These are phyloP conservation scores for Curvularia sp. DNA, from an alignment of 2,329 filamentous ascomycete genomes.

Conservation along the genomic window DNA sequence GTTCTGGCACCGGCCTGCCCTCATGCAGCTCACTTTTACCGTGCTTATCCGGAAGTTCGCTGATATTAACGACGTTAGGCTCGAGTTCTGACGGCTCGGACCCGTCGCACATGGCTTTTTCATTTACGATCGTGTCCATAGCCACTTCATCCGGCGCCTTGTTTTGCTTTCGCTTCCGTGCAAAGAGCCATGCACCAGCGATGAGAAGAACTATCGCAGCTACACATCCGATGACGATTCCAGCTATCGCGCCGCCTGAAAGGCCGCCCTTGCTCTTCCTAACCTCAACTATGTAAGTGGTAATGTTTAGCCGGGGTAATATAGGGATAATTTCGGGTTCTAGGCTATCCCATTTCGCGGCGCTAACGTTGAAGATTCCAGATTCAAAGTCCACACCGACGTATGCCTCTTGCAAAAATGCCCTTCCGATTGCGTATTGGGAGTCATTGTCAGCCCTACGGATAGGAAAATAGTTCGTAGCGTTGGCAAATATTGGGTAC, in stretches of 20 bases:
- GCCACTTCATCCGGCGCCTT: background rate
- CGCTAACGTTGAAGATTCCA: slow-evolving; percentile 40
- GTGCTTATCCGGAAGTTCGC: background rate
- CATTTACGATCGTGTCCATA: background rate
- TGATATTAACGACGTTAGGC: background rate
- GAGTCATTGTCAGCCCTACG: slow-evolving; percentile 53
- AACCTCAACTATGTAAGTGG: background rate
- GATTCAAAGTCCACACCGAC: slow-evolving; percentile 54
- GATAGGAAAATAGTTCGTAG: background rate
- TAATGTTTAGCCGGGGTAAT: background rate
- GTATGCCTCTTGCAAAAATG: slow-evolving; percentile 71
- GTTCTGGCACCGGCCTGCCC: background rate
- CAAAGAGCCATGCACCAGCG: background rate
- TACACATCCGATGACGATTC: slow-evolving; percentile 1
- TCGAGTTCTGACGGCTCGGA: background rate
- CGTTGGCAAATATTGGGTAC: slow-evolving; percentile 60
- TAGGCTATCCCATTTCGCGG: background rate
- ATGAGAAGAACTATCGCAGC: background rate
- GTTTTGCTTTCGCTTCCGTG: background rate
- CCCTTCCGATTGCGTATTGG: slow-evolving; percentile 67
- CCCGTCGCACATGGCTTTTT: background rate
- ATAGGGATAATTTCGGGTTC: background rate
- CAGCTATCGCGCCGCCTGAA: background rate
- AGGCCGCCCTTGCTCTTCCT: background rate
- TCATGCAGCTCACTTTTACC: background rate